Evolutionary conservation across 805 yeast genomes (phyloP).

Genomic region (Candida michaelii): DNA sequence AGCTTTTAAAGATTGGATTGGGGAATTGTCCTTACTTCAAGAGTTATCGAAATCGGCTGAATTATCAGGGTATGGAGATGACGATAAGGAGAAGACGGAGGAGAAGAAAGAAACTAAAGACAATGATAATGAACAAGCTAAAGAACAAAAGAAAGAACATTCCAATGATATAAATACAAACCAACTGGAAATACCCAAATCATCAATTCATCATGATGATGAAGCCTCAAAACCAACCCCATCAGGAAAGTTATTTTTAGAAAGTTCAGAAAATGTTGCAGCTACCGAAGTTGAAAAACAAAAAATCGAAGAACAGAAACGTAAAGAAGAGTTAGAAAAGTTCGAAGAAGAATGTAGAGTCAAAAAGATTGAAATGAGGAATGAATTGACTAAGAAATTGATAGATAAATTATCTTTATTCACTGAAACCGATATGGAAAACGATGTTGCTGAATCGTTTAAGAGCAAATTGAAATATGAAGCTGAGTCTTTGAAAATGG

Average conservation of each 20-base stretch:
- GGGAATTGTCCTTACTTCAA: conserved; percentile 62
- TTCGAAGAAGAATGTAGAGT: conserved; percentile 75
- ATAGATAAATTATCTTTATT: conserved; percentile 43
- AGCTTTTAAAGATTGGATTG: conserved; percentile 77
- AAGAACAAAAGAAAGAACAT: conserved; percentile 22
- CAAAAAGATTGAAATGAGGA: conserved; percentile 65
- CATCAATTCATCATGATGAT: not conserved
- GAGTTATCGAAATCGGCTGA: conserved; percentile 45
- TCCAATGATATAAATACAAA: not conserved
- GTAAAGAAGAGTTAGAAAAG: conserved; percentile 54
- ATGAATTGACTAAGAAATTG: conserved; percentile 59
- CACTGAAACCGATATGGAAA: conserved; percentile 45
- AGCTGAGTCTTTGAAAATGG: conserved; percentile 79
- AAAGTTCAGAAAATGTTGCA: conserved; percentile 8
- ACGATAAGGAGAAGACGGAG: conserved; percentile 17
- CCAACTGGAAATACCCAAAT: not conserved
- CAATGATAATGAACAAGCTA: conserved; percentile 10
- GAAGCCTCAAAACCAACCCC: conserved; percentile 3
- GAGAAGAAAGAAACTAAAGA: no score
- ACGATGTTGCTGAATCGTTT: conserved; percentile 50
- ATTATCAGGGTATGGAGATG: conserved; percentile 37
- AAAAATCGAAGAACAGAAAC: conserved; percentile 42
- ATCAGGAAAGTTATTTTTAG: conserved; percentile 6
- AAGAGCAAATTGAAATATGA: conserved; percentile 68
- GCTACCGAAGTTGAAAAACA: conserved; percentile 26